Evolutionary conservation across 192 early-diverging fungal genomes (phyloP).

Genomic region (Entophlyctis luteolus): DNA sequence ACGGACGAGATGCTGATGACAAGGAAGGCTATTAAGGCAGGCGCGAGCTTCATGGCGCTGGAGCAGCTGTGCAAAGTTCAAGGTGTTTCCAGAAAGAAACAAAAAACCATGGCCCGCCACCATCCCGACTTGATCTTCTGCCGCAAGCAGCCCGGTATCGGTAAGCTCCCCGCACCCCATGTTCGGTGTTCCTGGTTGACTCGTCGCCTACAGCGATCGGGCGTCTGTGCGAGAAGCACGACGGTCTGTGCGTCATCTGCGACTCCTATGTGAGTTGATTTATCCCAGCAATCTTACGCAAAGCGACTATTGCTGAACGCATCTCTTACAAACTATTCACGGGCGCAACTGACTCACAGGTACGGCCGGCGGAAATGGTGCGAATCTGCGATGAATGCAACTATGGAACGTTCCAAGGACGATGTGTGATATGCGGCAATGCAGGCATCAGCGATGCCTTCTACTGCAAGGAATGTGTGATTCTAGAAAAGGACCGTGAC

Average conservation of each 20-base stretch:
- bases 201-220: conserved; percentile 62
- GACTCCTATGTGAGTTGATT: too few species aligned
- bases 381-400: conserved; percentile 96
- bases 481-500: conserved; percentile 92
- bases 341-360: too few species aligned
- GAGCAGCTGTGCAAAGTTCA: too few species aligned
- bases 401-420: conserved; percentile 85
- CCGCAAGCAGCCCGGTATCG: conserved; percentile 88
- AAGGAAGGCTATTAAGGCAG: background rate
- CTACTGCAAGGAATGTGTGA: conserved; percentile 88
- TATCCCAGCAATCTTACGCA: too few species aligned
- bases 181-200: background rate
- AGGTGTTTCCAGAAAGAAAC: background rate
- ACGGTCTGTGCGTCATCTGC: conserved; percentile 94
- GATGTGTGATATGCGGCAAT: conserved; percentile 86
- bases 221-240: conserved; percentile 78
- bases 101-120: conserved; percentile 38
- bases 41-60: conserved; percentile 9
- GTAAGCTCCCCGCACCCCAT: conserved; percentile 29
- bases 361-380: conserved; percentile 82
- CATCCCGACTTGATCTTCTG: conserved; percentile 88
- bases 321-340: too few species aligned
- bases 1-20: background rate
- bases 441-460: conserved; percentile 88
- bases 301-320: too few species aligned